A percentile compares a stretch with the other conserved stretches of the same genome.
Evolutionary conservation across 257 asterid species (phyloP).

Genomic region (Misopates orontium): DNA sequence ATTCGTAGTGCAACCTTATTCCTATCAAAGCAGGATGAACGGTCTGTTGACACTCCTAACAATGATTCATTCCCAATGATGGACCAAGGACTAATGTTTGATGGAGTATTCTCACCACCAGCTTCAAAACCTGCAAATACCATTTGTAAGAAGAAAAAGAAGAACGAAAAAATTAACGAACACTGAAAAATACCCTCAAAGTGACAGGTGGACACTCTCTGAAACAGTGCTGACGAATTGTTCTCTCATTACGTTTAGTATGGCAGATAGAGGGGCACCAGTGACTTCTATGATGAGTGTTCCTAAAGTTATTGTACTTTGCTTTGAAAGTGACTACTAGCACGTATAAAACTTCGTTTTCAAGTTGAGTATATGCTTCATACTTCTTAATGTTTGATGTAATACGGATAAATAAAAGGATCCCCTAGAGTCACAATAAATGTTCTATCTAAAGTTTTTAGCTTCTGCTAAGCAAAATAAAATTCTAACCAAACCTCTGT

Average conservation of each 20-base stretch:
- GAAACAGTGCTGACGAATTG: not conserved
- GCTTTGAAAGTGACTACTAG: not conserved
- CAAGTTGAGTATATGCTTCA: not conserved
- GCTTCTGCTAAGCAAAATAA: not conserved
- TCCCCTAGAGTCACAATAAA: not conserved
- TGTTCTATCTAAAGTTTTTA: not conserved
- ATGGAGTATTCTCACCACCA: constrained; percentile 81
- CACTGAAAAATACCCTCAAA: not conserved
- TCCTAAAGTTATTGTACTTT: not conserved
- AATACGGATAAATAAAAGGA: not conserved
- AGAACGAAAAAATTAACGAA: not conserved
- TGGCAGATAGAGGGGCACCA: not conserved
- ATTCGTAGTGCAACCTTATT: constrained; percentile 75
- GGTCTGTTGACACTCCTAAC: constrained; percentile 67
- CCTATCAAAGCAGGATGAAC: constrained; percentile 79
- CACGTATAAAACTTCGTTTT: constrained; percentile 1
- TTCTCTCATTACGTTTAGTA: not conserved
- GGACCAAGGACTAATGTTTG: constrained; percentile 85
- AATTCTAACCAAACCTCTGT: constrained; percentile 61
- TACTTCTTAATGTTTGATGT: not conserved
- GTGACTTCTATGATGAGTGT: not conserved
- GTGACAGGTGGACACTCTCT: not conserved
- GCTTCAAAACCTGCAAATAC: constrained; percentile 76
- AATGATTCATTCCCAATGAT: constrained; percentile 63
- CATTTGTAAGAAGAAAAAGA: not conserved